Percentiles rank a stretch among this genome's conserved stretches.
Evolutionary conservation across 805 yeast species (phyloP).

Genomic region (Kregervanrija delftensis): DNA sequence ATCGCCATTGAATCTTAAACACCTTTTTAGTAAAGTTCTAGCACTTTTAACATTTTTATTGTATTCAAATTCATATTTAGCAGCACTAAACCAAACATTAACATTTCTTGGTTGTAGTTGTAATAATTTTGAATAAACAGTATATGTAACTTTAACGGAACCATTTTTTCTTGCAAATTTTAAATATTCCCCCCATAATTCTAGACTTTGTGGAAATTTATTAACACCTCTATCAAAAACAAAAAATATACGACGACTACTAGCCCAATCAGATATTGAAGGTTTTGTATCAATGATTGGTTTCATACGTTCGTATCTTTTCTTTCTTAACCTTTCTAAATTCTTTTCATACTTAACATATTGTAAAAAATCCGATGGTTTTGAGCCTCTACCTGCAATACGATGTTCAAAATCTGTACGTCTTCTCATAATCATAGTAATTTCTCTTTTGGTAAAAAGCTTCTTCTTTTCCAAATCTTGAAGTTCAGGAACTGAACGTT

Average conservation of each 20-base stretch:
- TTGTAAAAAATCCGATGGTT: slow-evolving; percentile 65
- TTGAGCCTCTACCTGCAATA: slow-evolving; percentile 75
- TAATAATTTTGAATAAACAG: slow-evolving; percentile 68
- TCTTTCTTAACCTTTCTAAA: slow-evolving; percentile 69
- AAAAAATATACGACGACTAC: slow-evolving; percentile 70
- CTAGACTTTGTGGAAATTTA: slow-evolving; percentile 70
- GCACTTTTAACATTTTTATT: slow-evolving; percentile 88
- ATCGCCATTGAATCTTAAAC: slow-evolving; percentile 75
- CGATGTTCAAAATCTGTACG: slow-evolving; percentile 95
- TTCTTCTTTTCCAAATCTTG: slow-evolving; percentile 81
- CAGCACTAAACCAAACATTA: slow-evolving; percentile 91
- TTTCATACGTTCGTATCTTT: slow-evolving; percentile 58
- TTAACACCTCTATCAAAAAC: slow-evolving; percentile 78
- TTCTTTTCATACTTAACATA: slow-evolving; percentile 78
- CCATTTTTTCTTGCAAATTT: slow-evolving; percentile 60
- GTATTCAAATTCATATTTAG: slow-evolving; percentile 84
- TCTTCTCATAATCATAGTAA: slow-evolving; percentile 78
- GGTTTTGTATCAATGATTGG: slow-evolving; percentile 52
- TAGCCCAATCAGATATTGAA: slow-evolving; percentile 81
- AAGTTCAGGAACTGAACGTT: slow-evolving; percentile 81
- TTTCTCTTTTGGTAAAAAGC: slow-evolving; percentile 75
- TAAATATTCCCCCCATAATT: slow-evolving; percentile 74
- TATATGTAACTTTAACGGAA: slow-evolving; percentile 65
- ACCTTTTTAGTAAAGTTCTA: slow-evolving; percentile 77
- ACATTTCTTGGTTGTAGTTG: slow-evolving; percentile 88